Percentiles rank a stretch among this genome's conserved stretches.
Conservation (phyloP, 192 early-diverging fungal genomes). For the Podila clonocystis region DNA sequence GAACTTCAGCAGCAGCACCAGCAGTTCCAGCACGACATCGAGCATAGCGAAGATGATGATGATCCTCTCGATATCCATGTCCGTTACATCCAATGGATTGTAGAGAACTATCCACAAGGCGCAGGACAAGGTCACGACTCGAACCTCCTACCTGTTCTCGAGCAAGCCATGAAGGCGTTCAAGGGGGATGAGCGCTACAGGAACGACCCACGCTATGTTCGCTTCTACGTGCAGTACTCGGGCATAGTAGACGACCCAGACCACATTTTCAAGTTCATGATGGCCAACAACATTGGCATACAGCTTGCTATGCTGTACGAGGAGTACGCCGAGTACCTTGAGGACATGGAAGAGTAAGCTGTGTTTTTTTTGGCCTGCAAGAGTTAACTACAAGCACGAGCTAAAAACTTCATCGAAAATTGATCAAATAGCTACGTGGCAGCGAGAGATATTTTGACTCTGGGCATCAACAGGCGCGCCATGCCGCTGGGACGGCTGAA, state of each 20-base stretch:
- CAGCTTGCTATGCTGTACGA: slow-evolving; percentile 76
- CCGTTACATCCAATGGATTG: slow-evolving; percentile 69
- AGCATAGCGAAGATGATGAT: slow-evolving; percentile 47
- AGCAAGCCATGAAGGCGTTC: slow-evolving; percentile 57
- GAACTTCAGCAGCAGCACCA: slow-evolving; percentile 31
- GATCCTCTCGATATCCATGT: slow-evolving; percentile 71
- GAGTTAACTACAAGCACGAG: no score
- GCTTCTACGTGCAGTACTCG: slow-evolving; percentile 45
- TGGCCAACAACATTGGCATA: slow-evolving; percentile 75
- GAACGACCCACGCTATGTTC: slow-evolving; percentile 68
- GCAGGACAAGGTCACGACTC: slow-evolving; percentile 55
- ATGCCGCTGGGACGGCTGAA: slow-evolving; percentile 74
- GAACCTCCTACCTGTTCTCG: slow-evolving; percentile 60
- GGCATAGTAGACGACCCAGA: slow-evolving; percentile 67
- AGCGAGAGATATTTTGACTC: slow-evolving; percentile 70
- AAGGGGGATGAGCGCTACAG: slow-evolving; percentile 64
- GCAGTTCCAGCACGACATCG: slow-evolving; percentile 43
- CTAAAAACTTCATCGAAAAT: no score
- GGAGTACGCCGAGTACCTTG: slow-evolving; percentile 75
- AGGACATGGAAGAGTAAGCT: slow-evolving; percentile 53
- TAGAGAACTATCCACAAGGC: slow-evolving; percentile 70
- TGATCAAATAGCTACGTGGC: slow-evolving; percentile 51
- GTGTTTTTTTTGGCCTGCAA: neutral
- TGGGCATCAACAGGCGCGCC: slow-evolving; percentile 77
- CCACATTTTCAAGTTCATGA: slow-evolving; percentile 82